Evolutionary conservation across 192 early-diverging fungal species (phyloP), one percentile per base, ranked within the genome.

Genomic region (Funneliformis geosporum): DNA sequence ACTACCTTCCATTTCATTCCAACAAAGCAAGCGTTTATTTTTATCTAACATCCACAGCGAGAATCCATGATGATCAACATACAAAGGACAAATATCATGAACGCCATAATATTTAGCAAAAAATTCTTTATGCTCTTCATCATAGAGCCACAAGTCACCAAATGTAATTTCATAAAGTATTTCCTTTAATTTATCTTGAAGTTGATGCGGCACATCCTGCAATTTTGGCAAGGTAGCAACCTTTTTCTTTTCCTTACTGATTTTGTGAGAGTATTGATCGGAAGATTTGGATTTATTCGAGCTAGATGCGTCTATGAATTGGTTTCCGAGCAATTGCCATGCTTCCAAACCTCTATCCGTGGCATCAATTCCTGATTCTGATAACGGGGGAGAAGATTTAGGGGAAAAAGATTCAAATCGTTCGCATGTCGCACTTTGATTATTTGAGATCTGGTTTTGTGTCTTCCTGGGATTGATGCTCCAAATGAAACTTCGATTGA

Each of bases 301-400:
- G 25, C 7, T 69, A 69, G 67, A 69, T 42, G 39, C 28, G 21
- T 69, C 67, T 9, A 69, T 21, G 33, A 21, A 25, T 69, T 69
- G 8, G 8, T 42, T 69, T 69, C 67, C 67, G 39, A 4, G 10
- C 67, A 69, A 69, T 69, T 69, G 10, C 67, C 67, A 42, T 39
- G 39, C 2, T 27, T 25, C 65, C 65, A 67, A 8, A 4, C 28
- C 39, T 67, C 65, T 28, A 10, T 23, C 11, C 39, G 7, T 67
- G 65, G 65, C 25, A 67, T 67, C 25, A 67, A 2, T 67, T 39
- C 39, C 7, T 40, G 28, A 67, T 67, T 67, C 65, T 28, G 65
- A 67, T 67, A 4, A 6, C 25, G 65, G 11, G 65, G 65, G 28
- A 67, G 27, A 67, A 67, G 2, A n/a, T 12, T 4, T 60, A 60